Conservation (phyloP, 352 stramenopile species). For the Pythium rhizo-oryzae region DNA sequence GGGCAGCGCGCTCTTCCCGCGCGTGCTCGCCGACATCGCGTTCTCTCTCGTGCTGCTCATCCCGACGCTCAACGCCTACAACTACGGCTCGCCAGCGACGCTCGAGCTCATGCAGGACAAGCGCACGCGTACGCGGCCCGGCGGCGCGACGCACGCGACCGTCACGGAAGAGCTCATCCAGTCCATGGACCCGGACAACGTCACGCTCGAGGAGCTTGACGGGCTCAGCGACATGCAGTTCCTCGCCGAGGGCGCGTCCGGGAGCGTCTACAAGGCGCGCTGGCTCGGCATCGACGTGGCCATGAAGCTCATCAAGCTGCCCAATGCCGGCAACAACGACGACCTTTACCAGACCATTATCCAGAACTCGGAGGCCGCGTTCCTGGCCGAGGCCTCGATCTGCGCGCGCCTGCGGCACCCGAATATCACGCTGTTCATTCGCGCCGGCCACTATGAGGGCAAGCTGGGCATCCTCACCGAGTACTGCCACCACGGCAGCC, state of each 20-base stretch:
- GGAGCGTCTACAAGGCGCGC: constrained; percentile 65
- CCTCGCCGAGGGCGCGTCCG: constrained; percentile 62
- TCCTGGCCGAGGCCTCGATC: constrained; percentile 64
- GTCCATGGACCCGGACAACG: constrained; percentile 45
- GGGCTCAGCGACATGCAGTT: constrained; percentile 57
- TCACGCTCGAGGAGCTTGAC: constrained; percentile 59
- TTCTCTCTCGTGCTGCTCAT: constrained; percentile 49
- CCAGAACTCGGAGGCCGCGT: constrained; percentile 64
- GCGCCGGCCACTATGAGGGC: constrained; percentile 60
- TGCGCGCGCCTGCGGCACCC: constrained; percentile 63
- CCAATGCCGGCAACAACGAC: constrained; percentile 44
- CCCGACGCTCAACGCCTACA: constrained; percentile 55
- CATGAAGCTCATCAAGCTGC: constrained; percentile 76
- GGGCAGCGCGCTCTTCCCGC: constrained; percentile 28
- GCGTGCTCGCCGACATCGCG: constrained; percentile 38
- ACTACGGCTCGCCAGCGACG: constrained; percentile 39
- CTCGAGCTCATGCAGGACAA: constrained; percentile 28
- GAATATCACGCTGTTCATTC: constrained; percentile 77
- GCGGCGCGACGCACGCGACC: constrained; percentile 30
- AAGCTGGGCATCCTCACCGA: constrained; percentile 74
- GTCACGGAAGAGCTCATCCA: constrained; percentile 44
- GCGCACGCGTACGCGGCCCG: constrained; percentile 23
- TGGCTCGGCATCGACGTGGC: constrained; percentile 76
- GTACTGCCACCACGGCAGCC: constrained; percentile 63
- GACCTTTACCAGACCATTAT: constrained; percentile 76